Conservation (phyloP, 768 basidiomycete genomes). For the Omphalotus guepiniiformis region DNA sequence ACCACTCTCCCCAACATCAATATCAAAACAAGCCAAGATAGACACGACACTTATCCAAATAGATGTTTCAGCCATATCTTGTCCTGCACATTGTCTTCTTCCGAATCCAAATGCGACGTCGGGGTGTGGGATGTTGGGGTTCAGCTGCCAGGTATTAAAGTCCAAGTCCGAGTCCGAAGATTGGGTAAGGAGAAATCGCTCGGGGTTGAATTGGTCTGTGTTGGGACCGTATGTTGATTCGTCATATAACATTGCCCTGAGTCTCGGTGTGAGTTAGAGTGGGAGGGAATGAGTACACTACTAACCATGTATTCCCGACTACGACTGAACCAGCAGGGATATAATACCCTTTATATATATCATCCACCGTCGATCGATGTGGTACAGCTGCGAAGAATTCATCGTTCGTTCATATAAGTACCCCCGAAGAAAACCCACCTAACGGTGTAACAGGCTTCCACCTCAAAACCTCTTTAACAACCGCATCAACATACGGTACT, state of each 20-base stretch:
- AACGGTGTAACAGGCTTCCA: constrained; percentile 15
- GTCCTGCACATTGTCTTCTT: constrained; percentile 1
- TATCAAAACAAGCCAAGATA: not conserved
- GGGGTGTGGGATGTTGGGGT: constrained; percentile 6
- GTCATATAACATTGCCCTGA: constrained; percentile 16
- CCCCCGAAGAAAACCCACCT: not conserved
- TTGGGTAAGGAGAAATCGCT: constrained; percentile 19
- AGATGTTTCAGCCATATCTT: not conserved
- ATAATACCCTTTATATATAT: constrained; percentile 18
- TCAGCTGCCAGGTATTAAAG: constrained; percentile 6
- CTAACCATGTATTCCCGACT: constrained; percentile 17
- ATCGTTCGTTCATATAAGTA: too few species aligned
- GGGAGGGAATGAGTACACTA: not conserved
- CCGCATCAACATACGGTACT: constrained; percentile 17
- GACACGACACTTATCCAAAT: not conserved
- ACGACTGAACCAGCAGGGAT: constrained; percentile 21
- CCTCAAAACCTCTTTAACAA: constrained; percentile 14
- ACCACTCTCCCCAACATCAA: not conserved
- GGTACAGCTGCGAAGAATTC: constrained; percentile 10
- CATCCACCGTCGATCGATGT: constrained; percentile 15
- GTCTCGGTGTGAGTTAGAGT: not conserved
- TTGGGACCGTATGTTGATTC: constrained; percentile 20
- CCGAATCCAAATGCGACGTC: constrained; percentile 14
- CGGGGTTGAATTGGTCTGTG: constrained; percentile 25
- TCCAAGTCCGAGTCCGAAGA: too few species aligned